Percentiles rank a stretch among this genome's conserved stretches.
These are phyloP conservation scores for sweet orange (Citrus sinensis) DNA, from an alignment of 345 rosid species.

Conservation along the genomic window DNA sequence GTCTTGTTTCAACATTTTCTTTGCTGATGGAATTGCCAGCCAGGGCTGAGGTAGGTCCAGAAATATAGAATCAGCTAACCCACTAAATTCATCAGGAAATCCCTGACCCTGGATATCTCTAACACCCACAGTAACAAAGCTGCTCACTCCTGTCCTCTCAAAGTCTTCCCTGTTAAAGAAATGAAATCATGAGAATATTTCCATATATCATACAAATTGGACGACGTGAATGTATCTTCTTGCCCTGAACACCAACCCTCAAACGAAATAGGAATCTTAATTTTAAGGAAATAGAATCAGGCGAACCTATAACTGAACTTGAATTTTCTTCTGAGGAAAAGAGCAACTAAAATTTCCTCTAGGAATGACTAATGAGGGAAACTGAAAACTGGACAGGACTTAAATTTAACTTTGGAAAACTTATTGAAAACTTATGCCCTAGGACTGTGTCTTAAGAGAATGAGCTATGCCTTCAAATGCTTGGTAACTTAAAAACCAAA, in stretches of 20 bases:
- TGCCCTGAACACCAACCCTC: not conserved
- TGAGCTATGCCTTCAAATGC: not conserved
- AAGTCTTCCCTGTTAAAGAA: constrained; percentile 69
- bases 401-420: not conserved
- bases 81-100: constrained; percentile 66
- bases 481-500: not conserved
- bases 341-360: not conserved
- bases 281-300: not conserved
- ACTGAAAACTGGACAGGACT: not conserved
- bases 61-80: constrained; percentile 70
- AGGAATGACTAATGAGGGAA: not conserved
- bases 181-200: not conserved
- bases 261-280: not conserved
- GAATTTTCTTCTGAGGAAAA: not conserved
- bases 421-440: not conserved
- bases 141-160: constrained; percentile 68
- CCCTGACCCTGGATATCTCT: constrained; percentile 93
- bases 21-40: constrained; percentile 76
- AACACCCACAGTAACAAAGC: constrained; percentile 72
- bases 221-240: not conserved
- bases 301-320: not conserved
- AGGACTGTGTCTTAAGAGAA: not conserved
- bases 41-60: constrained; percentile 89
- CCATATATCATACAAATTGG: not conserved
- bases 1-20: constrained; percentile 80